Conservation (phyloP, 495 filamentous ascomycete species). For the Acidiella bohemica region DNA sequence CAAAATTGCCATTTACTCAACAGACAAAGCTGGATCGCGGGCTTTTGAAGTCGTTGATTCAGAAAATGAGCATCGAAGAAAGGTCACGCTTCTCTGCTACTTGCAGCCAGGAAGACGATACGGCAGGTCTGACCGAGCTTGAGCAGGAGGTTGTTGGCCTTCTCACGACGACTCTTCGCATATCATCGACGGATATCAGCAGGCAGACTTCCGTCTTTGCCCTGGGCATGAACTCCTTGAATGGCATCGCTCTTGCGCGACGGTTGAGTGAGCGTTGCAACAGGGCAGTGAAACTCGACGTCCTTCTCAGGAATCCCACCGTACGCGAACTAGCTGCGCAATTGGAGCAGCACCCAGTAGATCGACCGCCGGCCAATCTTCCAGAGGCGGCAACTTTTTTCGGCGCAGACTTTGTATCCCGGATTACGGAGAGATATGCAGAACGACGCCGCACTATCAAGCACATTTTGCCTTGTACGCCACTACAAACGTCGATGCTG, state of each 20-base stretch:
- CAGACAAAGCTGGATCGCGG: slow-evolving; percentile 51
- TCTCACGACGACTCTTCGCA: too few species aligned
- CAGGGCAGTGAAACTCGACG: too few species aligned
- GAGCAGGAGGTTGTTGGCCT: too few species aligned
- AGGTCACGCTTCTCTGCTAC: too few species aligned
- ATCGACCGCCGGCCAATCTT: too few species aligned
- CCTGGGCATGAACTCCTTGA: slow-evolving; percentile 70
- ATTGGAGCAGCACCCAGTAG: too few species aligned
- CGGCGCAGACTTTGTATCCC: slow-evolving; percentile 24
- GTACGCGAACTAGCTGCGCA: too few species aligned
- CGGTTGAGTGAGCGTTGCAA: slow-evolving; percentile 32
- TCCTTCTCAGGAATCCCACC: too few species aligned
- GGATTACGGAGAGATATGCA: slow-evolving; percentile 26
- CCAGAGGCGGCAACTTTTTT: slow-evolving; percentile 25
- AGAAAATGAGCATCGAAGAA: too few species aligned
- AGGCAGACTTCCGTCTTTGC: slow-evolving; percentile 43
- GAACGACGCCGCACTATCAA: slow-evolving; percentile 30
- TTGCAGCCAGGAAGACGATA: slow-evolving; percentile 12
- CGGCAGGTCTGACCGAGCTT: too few species aligned
- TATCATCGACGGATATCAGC: too few species aligned
- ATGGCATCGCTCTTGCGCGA: slow-evolving; percentile 53
- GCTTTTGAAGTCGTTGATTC: slow-evolving; percentile 28
- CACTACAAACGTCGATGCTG: slow-evolving; percentile 72
- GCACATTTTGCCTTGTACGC: slow-evolving; percentile 60
- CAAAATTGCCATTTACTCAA: slow-evolving; percentile 45